These are phyloP conservation scores for Imleria badia DNA, from an alignment of 768 basidiomycete genomes.

Conservation along the genomic window DNA sequence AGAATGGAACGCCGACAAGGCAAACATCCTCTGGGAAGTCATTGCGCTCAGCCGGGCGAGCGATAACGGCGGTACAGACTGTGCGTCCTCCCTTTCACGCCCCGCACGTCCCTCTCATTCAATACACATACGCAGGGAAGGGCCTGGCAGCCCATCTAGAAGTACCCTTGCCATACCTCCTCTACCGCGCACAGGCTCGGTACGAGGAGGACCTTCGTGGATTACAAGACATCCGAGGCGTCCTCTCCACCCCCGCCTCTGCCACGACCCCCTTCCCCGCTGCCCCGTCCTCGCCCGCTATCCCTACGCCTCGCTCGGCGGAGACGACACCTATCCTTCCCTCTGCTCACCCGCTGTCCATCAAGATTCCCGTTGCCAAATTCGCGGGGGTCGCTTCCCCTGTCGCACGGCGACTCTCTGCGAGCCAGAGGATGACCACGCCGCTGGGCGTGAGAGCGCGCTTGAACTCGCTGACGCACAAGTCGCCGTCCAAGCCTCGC, in stretches of 20 bases:
- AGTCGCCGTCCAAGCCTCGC: conserved; percentile 40
- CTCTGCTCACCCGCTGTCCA: conserved; percentile 19
- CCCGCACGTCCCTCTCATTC: neutral
- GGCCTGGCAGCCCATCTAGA: conserved; percentile 75
- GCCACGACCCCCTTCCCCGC: conserved; percentile 27
- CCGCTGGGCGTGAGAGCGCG: conserved; percentile 70
- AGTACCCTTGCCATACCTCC: conserved; percentile 80
- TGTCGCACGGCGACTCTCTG: conserved; percentile 29
- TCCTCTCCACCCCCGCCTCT: conserved; percentile 46
- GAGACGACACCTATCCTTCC: conserved; percentile 16
- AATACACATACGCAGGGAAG: conserved; percentile 57
- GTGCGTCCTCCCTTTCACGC: conserved; percentile 43
- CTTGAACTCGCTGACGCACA: conserved; percentile 63
- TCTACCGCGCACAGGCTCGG: conserved; percentile 79
- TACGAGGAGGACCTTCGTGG: conserved; percentile 86
- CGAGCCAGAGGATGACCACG: conserved; percentile 47
- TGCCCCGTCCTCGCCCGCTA: conserved; percentile 12
- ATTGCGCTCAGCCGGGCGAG: conserved; percentile 74
- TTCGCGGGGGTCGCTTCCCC: conserved; percentile 3
- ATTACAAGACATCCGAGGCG: conserved; percentile 67
- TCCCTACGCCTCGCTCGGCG: conserved; percentile 11
- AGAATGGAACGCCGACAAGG: conserved; percentile 84
- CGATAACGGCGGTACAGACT: conserved; percentile 75
- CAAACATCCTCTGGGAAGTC: conserved; percentile 83
- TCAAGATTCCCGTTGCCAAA: conserved; percentile 25